These are phyloP conservation scores for Urtica urens DNA, from an alignment of 306 rosid genomes.

Conservation along the genomic window DNA sequence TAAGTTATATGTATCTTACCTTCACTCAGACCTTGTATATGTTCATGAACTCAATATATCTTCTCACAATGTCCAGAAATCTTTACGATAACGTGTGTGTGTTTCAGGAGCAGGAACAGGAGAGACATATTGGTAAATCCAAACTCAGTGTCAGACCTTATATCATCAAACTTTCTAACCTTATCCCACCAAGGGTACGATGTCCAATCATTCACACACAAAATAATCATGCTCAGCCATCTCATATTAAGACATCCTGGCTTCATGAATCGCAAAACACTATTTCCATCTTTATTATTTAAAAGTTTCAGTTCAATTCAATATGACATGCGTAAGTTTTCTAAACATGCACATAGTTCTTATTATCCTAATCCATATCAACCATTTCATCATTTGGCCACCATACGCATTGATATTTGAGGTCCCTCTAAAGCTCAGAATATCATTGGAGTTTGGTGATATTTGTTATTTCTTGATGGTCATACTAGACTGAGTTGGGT, in stretches of 20 bases:
- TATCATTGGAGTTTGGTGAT: neutral
- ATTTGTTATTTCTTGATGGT: neutral
- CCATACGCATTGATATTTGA: neutral
- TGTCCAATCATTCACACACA: neutral
- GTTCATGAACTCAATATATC: neutral
- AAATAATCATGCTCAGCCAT: neutral
- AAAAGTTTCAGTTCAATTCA: neutral
- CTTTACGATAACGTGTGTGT: neutral
- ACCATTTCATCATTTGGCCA: neutral
- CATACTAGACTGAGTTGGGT: neutral
- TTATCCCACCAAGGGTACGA: neutral
- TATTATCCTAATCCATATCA: neutral
- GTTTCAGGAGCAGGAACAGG: neutral
- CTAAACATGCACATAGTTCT: neutral
- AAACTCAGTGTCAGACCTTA: neutral
- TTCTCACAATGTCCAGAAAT: neutral
- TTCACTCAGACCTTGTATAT: neutral
- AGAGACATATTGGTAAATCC: neutral
- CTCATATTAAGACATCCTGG: neutral
- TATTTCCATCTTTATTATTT: neutral
- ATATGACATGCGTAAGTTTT: neutral
- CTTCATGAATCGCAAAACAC: neutral
- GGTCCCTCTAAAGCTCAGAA: neutral
- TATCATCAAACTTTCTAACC: neutral
- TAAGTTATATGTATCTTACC: neutral